Percentiles rank a stretch among this genome's conserved stretches.
Evolutionary conservation across 179 eudicot genomes (phyloP).

Genomic region (Drosera spatulata): DNA sequence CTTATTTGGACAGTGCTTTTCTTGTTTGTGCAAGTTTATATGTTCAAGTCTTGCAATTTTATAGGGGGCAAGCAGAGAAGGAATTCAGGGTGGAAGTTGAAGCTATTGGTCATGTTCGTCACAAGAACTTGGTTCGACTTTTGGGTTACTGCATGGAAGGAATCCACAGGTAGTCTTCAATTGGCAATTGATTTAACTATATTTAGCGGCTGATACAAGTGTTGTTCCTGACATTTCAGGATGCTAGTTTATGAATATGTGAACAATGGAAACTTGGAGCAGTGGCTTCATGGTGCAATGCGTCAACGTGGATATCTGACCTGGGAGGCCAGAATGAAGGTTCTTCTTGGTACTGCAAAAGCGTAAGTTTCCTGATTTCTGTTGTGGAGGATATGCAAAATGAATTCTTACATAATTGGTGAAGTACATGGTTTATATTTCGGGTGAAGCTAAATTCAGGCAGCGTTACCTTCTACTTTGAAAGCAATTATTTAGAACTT

Average conservation of each 20-base stretch:
- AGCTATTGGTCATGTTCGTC: constrained; percentile 96
- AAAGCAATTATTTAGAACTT: neutral
- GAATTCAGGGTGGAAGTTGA: constrained; percentile 96
- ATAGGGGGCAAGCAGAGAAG: constrained; percentile 95
- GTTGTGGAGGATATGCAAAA: neutral
- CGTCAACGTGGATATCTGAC: constrained; percentile 88
- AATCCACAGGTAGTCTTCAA: constrained; percentile 52
- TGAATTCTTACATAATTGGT: neutral
- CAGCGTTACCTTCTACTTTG: too few relatives aligned
- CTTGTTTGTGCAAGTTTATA: neutral
- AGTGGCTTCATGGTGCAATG: constrained; percentile 99
- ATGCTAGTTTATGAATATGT: constrained; percentile 92
- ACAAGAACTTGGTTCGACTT: constrained; percentile 86
- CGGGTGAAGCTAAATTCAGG: too few relatives aligned
- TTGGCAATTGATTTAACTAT: neutral
- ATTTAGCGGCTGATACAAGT: neutral
- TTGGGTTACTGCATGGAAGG: constrained; percentile 95
- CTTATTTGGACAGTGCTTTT: neutral
- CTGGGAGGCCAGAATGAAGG: constrained; percentile 95
- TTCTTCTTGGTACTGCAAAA: constrained; percentile 90
- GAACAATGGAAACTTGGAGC: constrained; percentile 91
- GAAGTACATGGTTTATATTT: neutral
- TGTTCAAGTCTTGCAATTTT: constrained; percentile 19
- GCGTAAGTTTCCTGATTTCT: constrained; percentile 56
- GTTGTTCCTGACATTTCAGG: constrained; percentile 35